Conservation (phyloP, 2,329 filamentous ascomycete genomes). For the Fusarium sp. region DNA sequence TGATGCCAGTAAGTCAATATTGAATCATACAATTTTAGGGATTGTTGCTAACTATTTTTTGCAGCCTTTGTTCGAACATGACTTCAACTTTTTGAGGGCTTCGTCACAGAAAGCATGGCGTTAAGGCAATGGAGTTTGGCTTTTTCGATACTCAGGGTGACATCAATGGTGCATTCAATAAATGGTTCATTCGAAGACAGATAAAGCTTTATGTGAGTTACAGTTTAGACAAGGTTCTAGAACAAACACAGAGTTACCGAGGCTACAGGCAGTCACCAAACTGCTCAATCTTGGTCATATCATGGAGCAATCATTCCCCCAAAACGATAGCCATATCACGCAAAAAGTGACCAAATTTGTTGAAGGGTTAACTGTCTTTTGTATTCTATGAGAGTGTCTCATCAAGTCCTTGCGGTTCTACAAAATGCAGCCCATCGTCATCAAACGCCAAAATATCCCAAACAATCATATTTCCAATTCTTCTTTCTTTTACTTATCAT, state of each 20-base stretch:
- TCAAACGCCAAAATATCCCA: constrained; percentile 43
- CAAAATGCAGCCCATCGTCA: constrained; percentile 38
- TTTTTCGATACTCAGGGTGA: constrained; percentile 15
- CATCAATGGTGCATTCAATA: constrained; percentile 18
- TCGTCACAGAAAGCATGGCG: constrained; percentile 39
- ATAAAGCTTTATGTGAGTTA: constrained; percentile 1
- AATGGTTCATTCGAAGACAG: constrained; percentile 6
- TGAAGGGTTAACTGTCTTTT: constrained; percentile 36
- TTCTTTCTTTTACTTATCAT: constrained; percentile 32
- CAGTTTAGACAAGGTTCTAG: not conserved
- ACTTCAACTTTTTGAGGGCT: not conserved
- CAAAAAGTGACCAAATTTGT: not conserved
- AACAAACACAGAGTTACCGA: not conserved
- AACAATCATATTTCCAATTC: constrained; percentile 30
- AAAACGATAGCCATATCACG: not conserved
- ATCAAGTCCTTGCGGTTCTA: constrained; percentile 34
- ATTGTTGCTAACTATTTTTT: not conserved
- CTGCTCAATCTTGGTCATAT: not conserved
- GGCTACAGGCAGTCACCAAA: not conserved
- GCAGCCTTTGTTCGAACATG: constrained; percentile 48
- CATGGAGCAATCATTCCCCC: not conserved
- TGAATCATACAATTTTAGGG: not conserved
- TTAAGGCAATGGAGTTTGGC: constrained; percentile 27
- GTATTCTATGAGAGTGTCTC: constrained; percentile 38
- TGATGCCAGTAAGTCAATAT: constrained; percentile 84